Base-by-base conservation (phyloP, 1,284 basidiomycete genomes). In the Boletellus deceptivus region DNA sequence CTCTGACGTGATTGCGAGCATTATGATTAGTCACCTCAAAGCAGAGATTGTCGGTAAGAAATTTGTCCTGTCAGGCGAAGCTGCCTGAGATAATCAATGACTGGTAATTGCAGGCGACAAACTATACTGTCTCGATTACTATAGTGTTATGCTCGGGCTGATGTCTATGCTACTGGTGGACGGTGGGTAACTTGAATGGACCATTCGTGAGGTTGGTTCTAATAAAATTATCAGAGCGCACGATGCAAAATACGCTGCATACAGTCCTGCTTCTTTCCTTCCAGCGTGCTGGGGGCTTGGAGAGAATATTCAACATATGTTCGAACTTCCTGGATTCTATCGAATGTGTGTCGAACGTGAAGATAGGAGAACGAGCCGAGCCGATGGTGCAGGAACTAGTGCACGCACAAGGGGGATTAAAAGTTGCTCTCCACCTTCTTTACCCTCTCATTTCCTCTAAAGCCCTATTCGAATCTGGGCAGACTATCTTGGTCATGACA, bases 231-330 rank as follows among this genome's bases (percentile, higher is more conserved):
- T 31, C 58, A 93, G 92, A 93, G 52, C 86, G 89, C 25, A 81
- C 86, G 0, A 74, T 79, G 16, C 80, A 84, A 47, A 86, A 82
- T 54, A 83, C 79, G n/a, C 72, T 98, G 14, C 87, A 96, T 59
- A 94, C 92, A 0, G 82, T 93, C 20, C 76, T 96, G 6, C 76
- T 98, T 27, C 73, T 83, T 42, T 80, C 87, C 0, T 89, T 97
- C 61, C 82, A 86, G 56, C 79, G 82, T 36, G 73, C 75, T 11
- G 88, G 84, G 24, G 95, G 94, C 0, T 66, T 98, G 25, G 78
- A 85, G 27, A 76, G 80, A 4, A 73, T 93, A n/a, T 71, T 91
- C 50, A 68, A 73, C 34, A 76, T 87, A 31, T 86, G 83, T 60
- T 72, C 72, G 14, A 72, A 71, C 27, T 84, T 92, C 56, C 75